Evolutionary conservation across 805 yeast genomes (phyloP), one percentile per base, ranked within the genome.

Genomic region (Suhomyces canberraensis): DNA sequence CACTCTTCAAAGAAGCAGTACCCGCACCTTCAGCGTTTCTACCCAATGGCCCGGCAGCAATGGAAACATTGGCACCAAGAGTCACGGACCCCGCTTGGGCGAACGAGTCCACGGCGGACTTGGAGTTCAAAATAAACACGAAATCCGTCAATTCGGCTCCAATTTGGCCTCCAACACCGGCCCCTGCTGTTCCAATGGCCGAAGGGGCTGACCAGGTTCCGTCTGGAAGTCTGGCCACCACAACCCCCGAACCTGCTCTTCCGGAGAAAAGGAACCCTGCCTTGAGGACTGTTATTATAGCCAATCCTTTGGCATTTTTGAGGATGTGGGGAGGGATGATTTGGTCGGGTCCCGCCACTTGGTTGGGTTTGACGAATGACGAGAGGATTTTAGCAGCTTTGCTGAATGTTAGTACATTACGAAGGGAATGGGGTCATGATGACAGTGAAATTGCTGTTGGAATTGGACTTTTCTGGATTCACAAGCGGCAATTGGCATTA

Each of bases 191-290:
- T 36, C 79, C 82, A 47, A 93, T 83, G 8, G 97, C 98, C 2
- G 95, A 82, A 1, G 98, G 98, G 3, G 97, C 95, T 11, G 97
- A 89, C 98, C 98, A 91, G 0, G 84, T 64, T 1, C 97, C 98
- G 61, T 93, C 98, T 2, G 95, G 95, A 33, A 93, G 71, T 41
- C 97, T 71, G 4, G 97, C 96, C 17, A 91, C 95, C 43, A 91
- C 84, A 24, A 91, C 86, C 46, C 98, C 98, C 1, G 96, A 86
- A 17, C 98, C 98, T 1, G 97, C 98, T 58, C 98, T 77, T 19
- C 98, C 98, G 3, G 96, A 86, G 60, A 91, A 91, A 38, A 91
- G 69, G 60, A 91, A 91, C 2, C 98, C 98, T 3, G 98, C 98
- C 60, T 93, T 91, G 40, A 91, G 69, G n/a, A 93, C 97, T 0